phyloP scores from a whole-genome alignment of 441 rosid genomes.

The Erodium moschatum region DNA sequence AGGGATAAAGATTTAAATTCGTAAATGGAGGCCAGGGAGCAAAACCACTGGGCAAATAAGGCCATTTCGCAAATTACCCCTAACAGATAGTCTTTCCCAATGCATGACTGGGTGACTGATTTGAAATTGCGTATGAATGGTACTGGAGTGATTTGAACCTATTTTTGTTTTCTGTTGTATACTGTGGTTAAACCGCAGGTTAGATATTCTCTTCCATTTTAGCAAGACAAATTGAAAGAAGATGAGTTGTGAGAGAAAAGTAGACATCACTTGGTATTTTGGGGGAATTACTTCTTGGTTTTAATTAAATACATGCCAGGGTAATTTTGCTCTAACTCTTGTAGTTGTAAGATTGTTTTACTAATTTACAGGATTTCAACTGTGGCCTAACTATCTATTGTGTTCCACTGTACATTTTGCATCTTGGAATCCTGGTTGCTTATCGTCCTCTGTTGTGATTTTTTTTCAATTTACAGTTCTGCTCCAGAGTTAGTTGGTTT shows the following conservation, averaged over 20 bases:
- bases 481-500: conserved; percentile 84
- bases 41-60: too few species aligned
- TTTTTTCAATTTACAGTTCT: conserved; percentile 33
- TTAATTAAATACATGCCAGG: background rate
- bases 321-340: background rate
- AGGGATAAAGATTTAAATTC: too few species aligned
- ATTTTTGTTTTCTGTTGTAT: background rate
- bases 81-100: background rate
- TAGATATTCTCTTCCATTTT: background rate
- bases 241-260: background rate
- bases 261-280: conserved; percentile 6
- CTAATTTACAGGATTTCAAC: background rate
- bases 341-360: background rate
- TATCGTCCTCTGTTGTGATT: background rate
- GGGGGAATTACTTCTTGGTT: background rate
- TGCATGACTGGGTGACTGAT: background rate
- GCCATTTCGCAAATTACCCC: too few species aligned
- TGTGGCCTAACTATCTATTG: background rate
- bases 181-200: background rate
- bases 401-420: background rate
- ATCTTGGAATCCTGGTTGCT: background rate
- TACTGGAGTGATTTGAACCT: background rate
- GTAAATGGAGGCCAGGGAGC: too few species aligned
- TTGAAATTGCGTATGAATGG: background rate
- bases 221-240: background rate